Conservation (phyloP, 1,284 basidiomycete species). For the Inonotus obliquus region DNA sequence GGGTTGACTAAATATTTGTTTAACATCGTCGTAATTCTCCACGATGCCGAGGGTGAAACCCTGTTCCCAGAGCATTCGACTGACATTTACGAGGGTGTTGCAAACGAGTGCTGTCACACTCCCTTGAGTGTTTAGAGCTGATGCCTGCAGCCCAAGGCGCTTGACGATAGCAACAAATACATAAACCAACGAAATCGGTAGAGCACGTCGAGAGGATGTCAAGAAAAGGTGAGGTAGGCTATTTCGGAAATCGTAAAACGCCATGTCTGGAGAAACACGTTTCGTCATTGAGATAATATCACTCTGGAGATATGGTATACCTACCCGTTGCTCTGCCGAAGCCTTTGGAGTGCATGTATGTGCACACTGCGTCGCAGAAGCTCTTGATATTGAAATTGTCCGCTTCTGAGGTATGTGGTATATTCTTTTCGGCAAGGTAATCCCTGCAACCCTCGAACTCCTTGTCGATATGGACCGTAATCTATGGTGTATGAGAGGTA, state of each 20-base stretch:
- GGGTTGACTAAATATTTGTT: neutral
- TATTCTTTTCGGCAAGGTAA: constrained; percentile 29
- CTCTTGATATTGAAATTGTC: constrained; percentile 25
- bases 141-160: constrained; percentile 46
- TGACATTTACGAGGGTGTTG: constrained; percentile 45
- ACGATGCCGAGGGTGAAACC: constrained; percentile 31
- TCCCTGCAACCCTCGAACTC: constrained; percentile 39
- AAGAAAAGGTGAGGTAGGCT: constrained; percentile 59
- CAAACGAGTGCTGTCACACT: constrained; percentile 44
- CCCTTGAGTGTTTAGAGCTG: constrained; percentile 50
- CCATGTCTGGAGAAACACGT: constrained; percentile 22
- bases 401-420: constrained; percentile 25
- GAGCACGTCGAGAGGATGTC: constrained; percentile 40
- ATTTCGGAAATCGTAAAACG: constrained; percentile 41
- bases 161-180: constrained; percentile 51
- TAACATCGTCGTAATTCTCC: neutral
- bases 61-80: constrained; percentile 29
- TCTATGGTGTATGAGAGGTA: constrained; percentile 24
- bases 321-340: constrained; percentile 38
- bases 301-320: constrained; percentile 17
- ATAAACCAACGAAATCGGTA: constrained; percentile 59
- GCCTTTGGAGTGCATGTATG: constrained; percentile 42
- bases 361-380: constrained; percentile 40
- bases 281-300: neutral
- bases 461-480: constrained; percentile 35